These are phyloP conservation scores for Apiospora sp. DNA, from an alignment of 2,329 filamentous ascomycete genomes.

Conservation along the genomic window DNA sequence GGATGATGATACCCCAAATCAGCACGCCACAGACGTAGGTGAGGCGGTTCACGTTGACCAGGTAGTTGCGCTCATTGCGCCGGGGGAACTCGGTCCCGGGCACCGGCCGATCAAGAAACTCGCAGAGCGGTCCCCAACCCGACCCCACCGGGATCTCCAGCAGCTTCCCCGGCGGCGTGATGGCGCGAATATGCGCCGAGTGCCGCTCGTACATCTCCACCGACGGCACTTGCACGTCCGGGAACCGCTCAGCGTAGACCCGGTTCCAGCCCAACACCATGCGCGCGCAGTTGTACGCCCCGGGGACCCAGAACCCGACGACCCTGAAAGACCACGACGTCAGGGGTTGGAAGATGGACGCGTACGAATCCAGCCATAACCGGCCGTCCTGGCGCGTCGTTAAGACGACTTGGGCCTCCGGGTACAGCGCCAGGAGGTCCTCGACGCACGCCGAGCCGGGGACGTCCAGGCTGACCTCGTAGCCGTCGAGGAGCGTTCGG, in stretches of 20 bases:
- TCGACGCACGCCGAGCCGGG: neutral
- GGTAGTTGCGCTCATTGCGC: constrained; percentile 5
- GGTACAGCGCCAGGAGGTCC: constrained; percentile 6
- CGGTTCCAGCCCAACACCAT: neutral
- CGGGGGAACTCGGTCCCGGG: constrained; percentile 29
- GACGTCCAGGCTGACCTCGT: neutral
- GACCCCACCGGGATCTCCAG: constrained; percentile 44
- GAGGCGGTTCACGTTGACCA: neutral
- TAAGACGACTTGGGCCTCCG: neutral
- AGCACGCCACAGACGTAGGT: neutral
- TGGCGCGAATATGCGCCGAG: constrained; percentile 38
- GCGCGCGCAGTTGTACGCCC: neutral
- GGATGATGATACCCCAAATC: neutral
- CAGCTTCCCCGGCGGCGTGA: constrained; percentile 41
- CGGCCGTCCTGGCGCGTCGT: neutral
- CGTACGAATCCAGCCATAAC: neutral
- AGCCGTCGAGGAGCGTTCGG: neutral
- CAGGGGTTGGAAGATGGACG: neutral
- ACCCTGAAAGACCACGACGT: neutral
- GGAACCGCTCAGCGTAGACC: neutral
- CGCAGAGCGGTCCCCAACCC: constrained; percentile 48
- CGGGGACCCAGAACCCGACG: neutral
- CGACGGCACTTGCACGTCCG: neutral
- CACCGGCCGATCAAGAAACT: constrained; percentile 44
- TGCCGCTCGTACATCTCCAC: constrained; percentile 33